phyloP scores from a whole-genome alignment of 257 asterid genomes.

The Solanum tarapatanum region DNA sequence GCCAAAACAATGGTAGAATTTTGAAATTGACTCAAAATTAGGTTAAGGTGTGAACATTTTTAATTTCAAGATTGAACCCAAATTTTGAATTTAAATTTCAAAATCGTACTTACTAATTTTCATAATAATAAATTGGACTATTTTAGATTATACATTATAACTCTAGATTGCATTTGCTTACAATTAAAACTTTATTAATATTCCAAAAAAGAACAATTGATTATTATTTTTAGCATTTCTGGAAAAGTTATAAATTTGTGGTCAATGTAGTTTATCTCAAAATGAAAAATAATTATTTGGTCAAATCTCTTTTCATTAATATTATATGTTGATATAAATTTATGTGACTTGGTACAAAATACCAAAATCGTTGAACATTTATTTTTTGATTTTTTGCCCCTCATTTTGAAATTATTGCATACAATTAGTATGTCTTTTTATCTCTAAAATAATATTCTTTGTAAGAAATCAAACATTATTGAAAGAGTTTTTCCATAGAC shows the following conservation, averaged over 20 bases:
- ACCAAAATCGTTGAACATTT: too few relatives aligned
- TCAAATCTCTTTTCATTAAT: not conserved
- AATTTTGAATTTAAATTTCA: too few relatives aligned
- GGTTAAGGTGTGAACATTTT: too few relatives aligned
- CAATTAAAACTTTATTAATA: too few relatives aligned
- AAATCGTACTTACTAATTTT: not conserved
- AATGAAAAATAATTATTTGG: not conserved
- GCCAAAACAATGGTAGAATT: not conserved
- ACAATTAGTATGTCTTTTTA: too few relatives aligned
- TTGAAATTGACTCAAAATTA: not conserved
- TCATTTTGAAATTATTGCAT: not conserved
- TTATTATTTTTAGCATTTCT: not conserved
- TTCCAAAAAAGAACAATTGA: not conserved
- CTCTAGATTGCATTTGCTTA: not conserved
- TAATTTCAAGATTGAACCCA: too few relatives aligned
- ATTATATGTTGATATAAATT: too few relatives aligned
- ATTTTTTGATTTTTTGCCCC: not conserved
- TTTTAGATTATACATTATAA: not conserved
- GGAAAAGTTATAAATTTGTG: not conserved
- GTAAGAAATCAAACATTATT: too few relatives aligned
- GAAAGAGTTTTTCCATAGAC: not conserved
- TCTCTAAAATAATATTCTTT: too few relatives aligned
- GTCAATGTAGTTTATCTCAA: not conserved
- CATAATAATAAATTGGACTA: too few relatives aligned
- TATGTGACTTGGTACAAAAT: not conserved